A percentile compares a stretch with the other conserved stretches of the same genome.
These are phyloP conservation scores for California macrophylla DNA, from an alignment of 441 rosid species.

Conservation along the genomic window DNA sequence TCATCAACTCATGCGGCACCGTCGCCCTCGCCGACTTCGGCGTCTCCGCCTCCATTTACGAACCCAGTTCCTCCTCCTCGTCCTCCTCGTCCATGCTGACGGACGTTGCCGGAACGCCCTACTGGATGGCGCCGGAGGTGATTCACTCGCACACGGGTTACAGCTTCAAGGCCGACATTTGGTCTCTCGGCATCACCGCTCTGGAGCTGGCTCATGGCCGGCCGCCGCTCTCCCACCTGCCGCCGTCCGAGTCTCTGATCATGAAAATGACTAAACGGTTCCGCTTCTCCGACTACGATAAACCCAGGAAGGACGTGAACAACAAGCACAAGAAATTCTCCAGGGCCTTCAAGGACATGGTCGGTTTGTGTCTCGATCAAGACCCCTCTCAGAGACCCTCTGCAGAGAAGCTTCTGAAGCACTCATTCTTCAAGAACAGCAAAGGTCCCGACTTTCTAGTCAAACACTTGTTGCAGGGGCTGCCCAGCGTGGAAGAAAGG, in stretches of 20 bases:
- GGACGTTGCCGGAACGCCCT: constrained; percentile 67
- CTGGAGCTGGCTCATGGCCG: constrained; percentile 72
- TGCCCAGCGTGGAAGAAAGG: constrained; percentile 58
- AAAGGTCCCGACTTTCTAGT: constrained; percentile 47
- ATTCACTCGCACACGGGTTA: constrained; percentile 73
- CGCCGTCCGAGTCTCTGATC: constrained; percentile 58
- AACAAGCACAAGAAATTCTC: constrained; percentile 51
- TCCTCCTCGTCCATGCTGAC: constrained; percentile 42
- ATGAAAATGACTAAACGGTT: constrained; percentile 73
- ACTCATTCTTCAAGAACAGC: constrained; percentile 57
- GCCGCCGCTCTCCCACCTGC: constrained; percentile 72
- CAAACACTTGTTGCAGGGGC: constrained; percentile 43
- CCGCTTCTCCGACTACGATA: constrained; percentile 55
- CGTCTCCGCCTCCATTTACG: constrained; percentile 70
- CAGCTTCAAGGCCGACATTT: constrained; percentile 66
- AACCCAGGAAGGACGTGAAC: constrained; percentile 19
- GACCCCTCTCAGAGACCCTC: constrained; percentile 68
- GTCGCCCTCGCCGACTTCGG: constrained; percentile 80
- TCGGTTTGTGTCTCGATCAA: constrained; percentile 61
- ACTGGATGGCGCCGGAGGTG: constrained; percentile 95
- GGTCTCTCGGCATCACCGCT: constrained; percentile 85
- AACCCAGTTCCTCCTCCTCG: constrained; percentile 22
- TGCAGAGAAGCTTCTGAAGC: constrained; percentile 63
- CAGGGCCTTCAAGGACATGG: constrained; percentile 66
- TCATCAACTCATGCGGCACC: constrained; percentile 46